phyloP scores from a whole-genome alignment of 2,329 filamentous ascomycete genomes.

The Aureobasidium zeae region DNA sequence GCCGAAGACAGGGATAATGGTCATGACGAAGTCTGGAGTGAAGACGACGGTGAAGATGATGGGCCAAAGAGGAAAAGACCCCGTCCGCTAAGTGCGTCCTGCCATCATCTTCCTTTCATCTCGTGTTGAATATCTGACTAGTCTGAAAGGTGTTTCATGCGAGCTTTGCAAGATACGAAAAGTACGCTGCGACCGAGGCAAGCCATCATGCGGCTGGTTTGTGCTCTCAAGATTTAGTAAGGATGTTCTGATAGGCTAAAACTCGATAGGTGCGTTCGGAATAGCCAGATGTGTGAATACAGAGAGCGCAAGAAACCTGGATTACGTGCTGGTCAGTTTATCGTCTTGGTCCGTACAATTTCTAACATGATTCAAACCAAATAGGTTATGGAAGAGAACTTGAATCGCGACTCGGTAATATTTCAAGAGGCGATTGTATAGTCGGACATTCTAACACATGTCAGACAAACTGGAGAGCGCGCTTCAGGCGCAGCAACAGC shows the following conservation, averaged over 20 bases:
- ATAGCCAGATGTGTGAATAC: conserved; percentile 58
- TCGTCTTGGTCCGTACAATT: too few species aligned
- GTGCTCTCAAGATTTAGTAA: background rate
- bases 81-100: conserved; percentile 39
- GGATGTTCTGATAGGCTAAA: conserved; percentile 2
- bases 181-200: conserved; percentile 62
- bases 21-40: conserved; percentile 32
- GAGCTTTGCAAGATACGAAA: conserved; percentile 72
- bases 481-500: conserved; percentile 37
- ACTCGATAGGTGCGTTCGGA: conserved; percentile 46
- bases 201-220: conserved; percentile 62
- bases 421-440: conserved; percentile 24
- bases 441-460: conserved; percentile 11
- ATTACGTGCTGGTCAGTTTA: conserved; percentile 39
- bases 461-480: conserved; percentile 39
- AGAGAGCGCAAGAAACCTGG: conserved; percentile 63
- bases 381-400: conserved; percentile 49
- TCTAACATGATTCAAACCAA: too few species aligned
- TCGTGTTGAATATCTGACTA: conserved; percentile 11
- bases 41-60: conserved; percentile 29
- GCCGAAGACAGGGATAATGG: conserved; percentile 20
- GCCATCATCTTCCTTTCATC: conserved; percentile 24
- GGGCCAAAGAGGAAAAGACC: conserved; percentile 35
- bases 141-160: conserved; percentile 41
- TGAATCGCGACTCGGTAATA: conserved; percentile 45